Percentiles rank a stretch among this genome's conserved stretches.
Evolutionary conservation across 805 yeast species (phyloP).

Genomic region (Komagataella ulmi): DNA sequence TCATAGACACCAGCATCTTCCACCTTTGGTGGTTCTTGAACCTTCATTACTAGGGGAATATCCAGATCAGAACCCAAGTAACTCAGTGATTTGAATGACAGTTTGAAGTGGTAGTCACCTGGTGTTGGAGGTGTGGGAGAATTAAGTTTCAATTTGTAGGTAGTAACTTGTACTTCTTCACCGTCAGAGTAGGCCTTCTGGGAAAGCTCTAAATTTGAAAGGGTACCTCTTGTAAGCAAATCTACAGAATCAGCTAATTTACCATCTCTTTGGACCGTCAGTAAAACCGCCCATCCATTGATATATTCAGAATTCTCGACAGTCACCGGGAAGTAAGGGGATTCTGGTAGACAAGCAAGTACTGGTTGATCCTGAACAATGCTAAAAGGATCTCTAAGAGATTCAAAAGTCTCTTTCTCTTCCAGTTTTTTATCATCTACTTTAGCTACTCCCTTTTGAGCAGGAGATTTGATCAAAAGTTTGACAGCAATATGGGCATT

Average conservation of each 20-base stretch:
- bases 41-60: constrained; percentile 58
- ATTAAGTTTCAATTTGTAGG: constrained; percentile 62
- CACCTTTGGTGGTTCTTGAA: constrained; percentile 38
- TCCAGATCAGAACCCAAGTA: constrained; percentile 78
- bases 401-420: constrained; percentile 53
- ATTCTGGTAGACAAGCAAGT: constrained; percentile 41
- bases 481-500: constrained; percentile 65
- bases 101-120: constrained; percentile 57
- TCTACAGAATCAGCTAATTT: constrained; percentile 64
- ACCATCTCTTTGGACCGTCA: constrained; percentile 65
- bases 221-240: constrained; percentile 33
- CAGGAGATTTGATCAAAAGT: constrained; percentile 62
- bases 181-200: constrained; percentile 35
- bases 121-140: constrained; percentile 66
- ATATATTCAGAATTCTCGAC: constrained; percentile 12
- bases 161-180: constrained; percentile 38
- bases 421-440: constrained; percentile 21
- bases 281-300: constrained; percentile 52
- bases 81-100: constrained; percentile 56
- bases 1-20: constrained; percentile 27
- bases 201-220: constrained; percentile 38
- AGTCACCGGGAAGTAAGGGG: constrained; percentile 64
- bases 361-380: constrained; percentile 56
- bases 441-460: constrained; percentile 33
- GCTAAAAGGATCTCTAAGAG: constrained; percentile 58